Evolutionary conservation across 306 rosid species (phyloP).

Genomic region (peach (Prunus persica)): Prunus_persica_NCBIv2 NC_034015.1:12505001-12505500

Average conservation of each 20-base stretch:
- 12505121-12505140: background rate
- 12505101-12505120: background rate
- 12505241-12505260: conserved; percentile 63
- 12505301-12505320: conserved; percentile 65
- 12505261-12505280: conserved; percentile 75
- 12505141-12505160: background rate
- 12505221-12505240: conserved; percentile 48
- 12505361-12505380: conserved; percentile 16
- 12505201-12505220: conserved; percentile 13
- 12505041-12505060: background rate
- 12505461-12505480: conserved; percentile 29
- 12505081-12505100: background rate
- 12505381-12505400: conserved; percentile 13
- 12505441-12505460: conserved; percentile 20
- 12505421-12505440: conserved; percentile 22
- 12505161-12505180: background rate
- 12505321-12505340: conserved; percentile 49
- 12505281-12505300: conserved; percentile 62
- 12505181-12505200: background rate
- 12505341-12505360: conserved; percentile 23
- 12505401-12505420: conserved; percentile 11
- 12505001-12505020: background rate
- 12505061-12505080: background rate
- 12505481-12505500: conserved; percentile 32
- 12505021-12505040: background rate